A percentile compares a stretch with the other conserved stretches of the same genome.
phyloP scores from a whole-genome alignment of 305 asterid species.

The Ilex paraguariensis region DNA sequence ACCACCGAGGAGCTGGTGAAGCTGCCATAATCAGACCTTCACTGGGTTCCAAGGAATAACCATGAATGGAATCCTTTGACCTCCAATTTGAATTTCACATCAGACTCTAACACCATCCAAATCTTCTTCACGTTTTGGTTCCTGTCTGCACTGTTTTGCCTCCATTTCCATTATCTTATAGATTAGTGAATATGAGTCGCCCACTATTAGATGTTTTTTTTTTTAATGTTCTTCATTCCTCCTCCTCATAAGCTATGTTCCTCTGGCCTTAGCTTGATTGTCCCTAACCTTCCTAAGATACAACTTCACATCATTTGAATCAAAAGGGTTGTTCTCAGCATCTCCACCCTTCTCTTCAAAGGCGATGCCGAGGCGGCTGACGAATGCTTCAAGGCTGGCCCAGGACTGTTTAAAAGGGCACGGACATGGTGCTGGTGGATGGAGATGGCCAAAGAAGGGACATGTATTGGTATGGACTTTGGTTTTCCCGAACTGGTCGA shows the following conservation, averaged over 20 bases:
- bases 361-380: constrained; percentile 78
- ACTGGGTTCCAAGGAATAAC: too few species aligned
- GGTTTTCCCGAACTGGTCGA: constrained; percentile 84
- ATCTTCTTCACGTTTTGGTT: too few species aligned
- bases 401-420: constrained; percentile 92
- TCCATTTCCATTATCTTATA: too few species aligned
- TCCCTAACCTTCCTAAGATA: constrained; percentile 82
- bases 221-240: constrained; percentile 20
- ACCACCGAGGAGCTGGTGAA: too few species aligned
- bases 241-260: constrained; percentile 81
- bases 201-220: too few species aligned
- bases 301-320: constrained; percentile 77
- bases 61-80: too few species aligned
- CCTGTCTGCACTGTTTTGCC: too few species aligned
- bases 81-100: too few species aligned
- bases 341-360: constrained; percentile 88
- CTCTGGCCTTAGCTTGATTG: constrained; percentile 77
- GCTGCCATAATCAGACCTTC: too few species aligned
- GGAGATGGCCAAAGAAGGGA: constrained; percentile 84
- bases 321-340: constrained; percentile 81
- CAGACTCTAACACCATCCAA: too few species aligned
- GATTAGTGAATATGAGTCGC: too few species aligned
- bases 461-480: constrained; percentile 71
- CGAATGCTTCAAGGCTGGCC: constrained; percentile 91
- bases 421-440: constrained; percentile 89